Evolutionary conservation across 805 yeast genomes (phyloP).

Genomic region (Brettanomyces bruxellensis): DNA sequence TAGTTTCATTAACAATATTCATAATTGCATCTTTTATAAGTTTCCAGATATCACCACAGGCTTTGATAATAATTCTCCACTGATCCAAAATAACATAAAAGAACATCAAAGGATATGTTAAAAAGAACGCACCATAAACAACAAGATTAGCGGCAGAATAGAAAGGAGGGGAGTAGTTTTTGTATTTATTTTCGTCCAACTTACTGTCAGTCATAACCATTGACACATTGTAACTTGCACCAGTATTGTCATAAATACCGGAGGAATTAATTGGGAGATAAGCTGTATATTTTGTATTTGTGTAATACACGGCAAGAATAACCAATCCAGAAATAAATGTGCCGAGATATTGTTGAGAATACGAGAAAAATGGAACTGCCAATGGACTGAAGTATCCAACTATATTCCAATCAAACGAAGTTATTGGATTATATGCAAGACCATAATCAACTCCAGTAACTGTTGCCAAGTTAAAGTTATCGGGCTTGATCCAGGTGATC

Average conservation of each 20-base stretch:
- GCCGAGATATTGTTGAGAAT: constrained; percentile 35
- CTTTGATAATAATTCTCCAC: constrained; percentile 35
- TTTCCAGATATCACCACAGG: constrained; percentile 6
- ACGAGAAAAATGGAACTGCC: constrained; percentile 47
- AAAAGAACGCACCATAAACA: constrained; percentile 55
- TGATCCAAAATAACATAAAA: constrained; percentile 51
- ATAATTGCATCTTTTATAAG: neutral
- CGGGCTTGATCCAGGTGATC: constrained; percentile 59
- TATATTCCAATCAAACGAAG: constrained; percentile 61
- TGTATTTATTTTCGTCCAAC: constrained; percentile 39
- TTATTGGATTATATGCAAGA: constrained; percentile 51
- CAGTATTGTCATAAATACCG: constrained; percentile 42
- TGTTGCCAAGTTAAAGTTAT: constrained; percentile 52
- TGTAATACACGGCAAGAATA: constrained; percentile 43
- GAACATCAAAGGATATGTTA: constrained; percentile 53
- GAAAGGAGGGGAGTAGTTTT: constrained; percentile 55
- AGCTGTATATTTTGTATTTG: constrained; percentile 41
- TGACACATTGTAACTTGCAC: constrained; percentile 38
- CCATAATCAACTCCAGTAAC: constrained; percentile 57
- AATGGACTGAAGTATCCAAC: constrained; percentile 51
- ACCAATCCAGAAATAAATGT: constrained; percentile 45
- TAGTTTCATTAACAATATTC: neutral
- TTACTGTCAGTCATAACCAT: constrained; percentile 36
- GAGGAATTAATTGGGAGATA: constrained; percentile 50
- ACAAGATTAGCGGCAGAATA: constrained; percentile 49